Evolutionary conservation across 331 rosid genomes (phyloP), one percentile per base, ranked within the genome.

Genomic region (Phaseolus coccineus): DNA sequence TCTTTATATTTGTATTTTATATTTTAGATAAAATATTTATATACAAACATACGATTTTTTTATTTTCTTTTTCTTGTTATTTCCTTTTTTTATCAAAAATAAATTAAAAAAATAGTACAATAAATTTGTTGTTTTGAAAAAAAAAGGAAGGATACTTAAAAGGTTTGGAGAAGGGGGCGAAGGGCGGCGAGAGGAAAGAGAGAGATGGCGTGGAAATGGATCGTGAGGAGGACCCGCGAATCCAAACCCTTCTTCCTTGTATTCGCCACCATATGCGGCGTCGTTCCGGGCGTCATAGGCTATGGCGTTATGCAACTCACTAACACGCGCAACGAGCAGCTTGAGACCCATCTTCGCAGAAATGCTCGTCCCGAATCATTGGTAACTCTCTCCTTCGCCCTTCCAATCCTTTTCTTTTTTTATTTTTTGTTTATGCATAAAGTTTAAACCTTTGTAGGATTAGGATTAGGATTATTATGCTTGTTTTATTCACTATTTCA

Each of bases 261-360:
- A 0, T 95, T 95, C 86, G 97, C 98, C 2, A 84, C 97, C 84
- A 24, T 92, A 44, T 92, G 97, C 87, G 97, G 97, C 81, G 85
- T 92, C 79, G 90, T 93, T 79, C 97, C 98, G 0, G 96, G 97
- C 1, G 80, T 90, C 4, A 89, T 92, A 31, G 97, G 97, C 76
- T 95, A 88, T 77, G 44, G 94, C 77, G 96, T 95, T 5, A 91
- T 92, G 97, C 96, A 88, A 74, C 10, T 74, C 64, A 95, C 97
- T 46, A 92, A 84, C 77, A 84, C 96, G 22, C 85, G 89, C 77
- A 88, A 75, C 79, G 89, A 88, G 1, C 87, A 90, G 71, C 97
- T 95, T 66, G 97, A 92, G 67, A 80, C 93, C 58, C 91, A 85
- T 15, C 98, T 95, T 76, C 98, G 97, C 78, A 86, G 80, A 63